These are phyloP conservation scores for Groenewaldozyma auringiensis DNA, from an alignment of 1,139 yeast species.

Conservation along the genomic window DNA sequence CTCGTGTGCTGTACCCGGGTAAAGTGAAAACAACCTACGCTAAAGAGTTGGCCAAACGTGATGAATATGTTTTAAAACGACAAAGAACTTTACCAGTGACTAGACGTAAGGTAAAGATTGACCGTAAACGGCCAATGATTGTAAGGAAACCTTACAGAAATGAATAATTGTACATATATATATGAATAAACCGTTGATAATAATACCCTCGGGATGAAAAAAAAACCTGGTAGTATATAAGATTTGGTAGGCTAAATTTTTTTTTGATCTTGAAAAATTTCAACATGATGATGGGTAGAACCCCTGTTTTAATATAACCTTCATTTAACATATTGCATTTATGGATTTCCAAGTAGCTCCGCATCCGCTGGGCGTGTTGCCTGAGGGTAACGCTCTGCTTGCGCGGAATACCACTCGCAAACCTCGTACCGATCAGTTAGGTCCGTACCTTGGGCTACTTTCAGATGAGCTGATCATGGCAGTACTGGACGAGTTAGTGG, in stretches of 20 bases:
- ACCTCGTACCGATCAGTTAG: slow-evolving; percentile 40
- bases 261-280: not conserved
- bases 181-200: no score
- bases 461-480: slow-evolving; percentile 44
- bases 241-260: not conserved
- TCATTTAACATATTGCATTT: not conserved
- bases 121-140: slow-evolving; percentile 1
- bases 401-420: slow-evolving; percentile 24
- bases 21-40: slow-evolving; percentile 49
- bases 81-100: slow-evolving; percentile 43
- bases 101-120: slow-evolving; percentile 1
- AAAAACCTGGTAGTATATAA: not conserved
- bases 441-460: slow-evolving; percentile 40
- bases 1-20: slow-evolving; percentile 65
- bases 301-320: not conserved
- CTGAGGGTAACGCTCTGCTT: slow-evolving; percentile 53
- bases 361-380: slow-evolving; percentile 72
- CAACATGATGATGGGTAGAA: no score
- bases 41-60: slow-evolving; percentile 45
- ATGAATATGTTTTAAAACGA: slow-evolving; percentile 58
- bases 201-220: no score
- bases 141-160: not conserved
- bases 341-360: not conserved
- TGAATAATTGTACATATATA: not conserved
- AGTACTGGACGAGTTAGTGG: slow-evolving; percentile 33